These are phyloP conservation scores for Pisolithus tinctorius DNA, from an alignment of 768 basidiomycete genomes.

Conservation along the genomic window DNA sequence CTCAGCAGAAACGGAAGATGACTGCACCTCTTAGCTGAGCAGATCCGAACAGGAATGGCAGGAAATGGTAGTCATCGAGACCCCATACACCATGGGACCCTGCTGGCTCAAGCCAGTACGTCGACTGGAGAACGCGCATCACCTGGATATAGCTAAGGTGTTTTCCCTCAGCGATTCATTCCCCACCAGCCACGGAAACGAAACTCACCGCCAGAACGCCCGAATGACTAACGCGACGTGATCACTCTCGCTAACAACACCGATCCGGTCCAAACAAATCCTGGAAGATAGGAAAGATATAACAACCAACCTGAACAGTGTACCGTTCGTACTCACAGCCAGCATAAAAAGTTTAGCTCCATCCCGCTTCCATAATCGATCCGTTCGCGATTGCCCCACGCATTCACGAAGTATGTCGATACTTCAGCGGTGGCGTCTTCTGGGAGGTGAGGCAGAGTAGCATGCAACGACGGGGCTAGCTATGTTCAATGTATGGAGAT, in stretches of 20 bases:
- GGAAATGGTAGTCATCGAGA: slow-evolving; percentile 93
- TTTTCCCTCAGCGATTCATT: background rate
- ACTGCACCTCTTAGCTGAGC: slow-evolving; percentile 56
- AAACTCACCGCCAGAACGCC: slow-evolving; percentile 79
- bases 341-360: slow-evolving; percentile 96
- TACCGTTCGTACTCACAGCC: slow-evolving; percentile 83
- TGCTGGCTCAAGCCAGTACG: slow-evolving; percentile 96
- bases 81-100: slow-evolving; percentile 99
- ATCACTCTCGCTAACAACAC: slow-evolving; percentile 57
- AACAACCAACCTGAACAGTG: background rate
- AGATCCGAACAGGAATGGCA: slow-evolving; percentile 88
- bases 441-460: slow-evolving; percentile 49
- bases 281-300: slow-evolving; percentile 34
- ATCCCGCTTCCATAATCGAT: slow-evolving; percentile 99
- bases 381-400: slow-evolving; percentile 87
- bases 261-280: slow-evolving; percentile 71
- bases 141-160: slow-evolving; percentile 57
- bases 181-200: background rate
- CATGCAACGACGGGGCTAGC: slow-evolving; percentile 54
- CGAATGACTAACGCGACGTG: slow-evolving; percentile 68
- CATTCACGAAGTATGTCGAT: slow-evolving; percentile 72
- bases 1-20: slow-evolving; percentile 1
- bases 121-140: slow-evolving; percentile 83
- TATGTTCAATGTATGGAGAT: slow-evolving; percentile 17
- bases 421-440: slow-evolving; percentile 59